Base-by-base conservation (phyloP, 768 basidiomycete genomes). In the Chalciporus pseudorubinellus region DNA sequence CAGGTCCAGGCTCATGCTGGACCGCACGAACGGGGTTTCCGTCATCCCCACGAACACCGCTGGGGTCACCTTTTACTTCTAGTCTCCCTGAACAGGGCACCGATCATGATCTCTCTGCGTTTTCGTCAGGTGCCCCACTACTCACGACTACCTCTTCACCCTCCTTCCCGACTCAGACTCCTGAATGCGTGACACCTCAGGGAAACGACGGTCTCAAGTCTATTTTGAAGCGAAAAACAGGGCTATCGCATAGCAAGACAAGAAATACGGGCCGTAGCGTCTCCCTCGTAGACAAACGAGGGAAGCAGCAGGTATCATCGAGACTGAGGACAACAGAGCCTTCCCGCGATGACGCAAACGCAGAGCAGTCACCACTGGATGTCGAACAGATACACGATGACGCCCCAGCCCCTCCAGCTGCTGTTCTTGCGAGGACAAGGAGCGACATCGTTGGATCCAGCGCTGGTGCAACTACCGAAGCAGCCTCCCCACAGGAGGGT, bases 361-460 rank as follows among this genome's bases (percentile, higher is more conserved):
- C 19, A 5, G 19, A 33, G 29, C 20, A 31, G 19, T 34, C 29
- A 20, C 40, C 55, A 29, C 50, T 8, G 28, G 48, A 47, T 18
- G 56, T 39, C 14, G 52, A 12, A 16, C 45, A 22, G 22, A 50
- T 19, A n/a, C 14, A 36, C 22, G 57, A 67, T 1, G 70, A 74
- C 33, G 58, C 55, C 3, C 77, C 81, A 1, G 84, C 71, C 0
- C 72, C 84, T 21, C 88, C 90, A 0, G 58, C 63, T 8, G 79
- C 82, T 51, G 92, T 95, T 4, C 75, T 95, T 22, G 73, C 79
- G 26, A 74, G 92, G 44, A 75, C 77, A 1, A 78, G 80, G 10
- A 71, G 71, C 18, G 78, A 80, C 4, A 73, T 85, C 1, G 77
- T 77, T 6, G 79, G 72, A 12, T 87, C 84, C 1, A 91, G 85